A percentile compares a stretch with the other conserved stretches of the same genome.
phyloP scores from a whole-genome alignment of 176 grass and related monocot species.

The Aegilops sharonensis region DNA sequence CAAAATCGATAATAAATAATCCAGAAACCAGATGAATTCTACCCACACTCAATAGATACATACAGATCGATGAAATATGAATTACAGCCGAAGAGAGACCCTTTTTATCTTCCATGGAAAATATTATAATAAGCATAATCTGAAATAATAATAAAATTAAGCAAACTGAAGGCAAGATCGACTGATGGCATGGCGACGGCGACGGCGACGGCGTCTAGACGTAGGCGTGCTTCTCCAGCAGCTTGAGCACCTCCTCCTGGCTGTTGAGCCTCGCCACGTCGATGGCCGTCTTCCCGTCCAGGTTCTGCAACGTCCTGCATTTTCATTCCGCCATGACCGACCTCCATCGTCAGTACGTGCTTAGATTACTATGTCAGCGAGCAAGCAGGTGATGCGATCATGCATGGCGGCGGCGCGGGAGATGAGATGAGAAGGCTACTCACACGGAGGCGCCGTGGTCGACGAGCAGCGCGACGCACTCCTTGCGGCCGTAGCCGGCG shows the following conservation, averaged over 20 bases:
- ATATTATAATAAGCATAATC: neutral
- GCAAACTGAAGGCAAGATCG: neutral
- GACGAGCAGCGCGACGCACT: constrained; percentile 75
- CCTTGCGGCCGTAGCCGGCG: constrained; percentile 82
- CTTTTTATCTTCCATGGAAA: neutral
- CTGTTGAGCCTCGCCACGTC: constrained; percentile 90
- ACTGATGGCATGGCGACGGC: neutral
- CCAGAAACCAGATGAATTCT: neutral
- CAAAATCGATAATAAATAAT: neutral
- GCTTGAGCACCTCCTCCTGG: constrained; percentile 87
- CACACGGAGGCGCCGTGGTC: constrained; percentile 77
- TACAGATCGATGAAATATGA: constrained; percentile 5
- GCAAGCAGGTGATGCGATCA: neutral
- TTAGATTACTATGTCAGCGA: neutral
- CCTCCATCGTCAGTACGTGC: neutral
- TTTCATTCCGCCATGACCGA: neutral
- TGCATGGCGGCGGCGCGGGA: neutral
- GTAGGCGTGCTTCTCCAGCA: constrained; percentile 93
- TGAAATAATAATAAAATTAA: neutral
- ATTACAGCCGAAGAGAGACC: neutral
- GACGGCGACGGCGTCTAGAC: constrained; percentile 28
- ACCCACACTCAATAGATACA: constrained; percentile 17
- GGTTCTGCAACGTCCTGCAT: constrained; percentile 71
- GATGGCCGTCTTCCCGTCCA: constrained; percentile 84
- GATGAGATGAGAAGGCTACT: neutral